Evolutionary conservation across 2,329 filamentous ascomycete species (phyloP), one percentile per base, ranked within the genome.

Genomic region (Epichloe scottii): DNA sequence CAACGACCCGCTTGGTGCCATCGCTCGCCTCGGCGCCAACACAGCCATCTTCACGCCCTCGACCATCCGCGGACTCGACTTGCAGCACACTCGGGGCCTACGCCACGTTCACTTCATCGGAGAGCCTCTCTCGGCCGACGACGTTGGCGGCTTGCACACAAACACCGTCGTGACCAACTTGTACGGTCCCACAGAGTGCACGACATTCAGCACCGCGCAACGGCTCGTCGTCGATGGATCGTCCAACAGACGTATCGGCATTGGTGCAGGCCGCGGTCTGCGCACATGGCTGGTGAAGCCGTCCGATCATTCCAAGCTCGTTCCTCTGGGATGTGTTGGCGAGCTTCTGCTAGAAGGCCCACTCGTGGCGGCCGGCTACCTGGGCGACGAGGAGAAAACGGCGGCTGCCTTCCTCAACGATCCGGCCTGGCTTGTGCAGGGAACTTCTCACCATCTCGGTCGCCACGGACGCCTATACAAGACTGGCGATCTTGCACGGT

Each of bases 341-440:
- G 67, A 69, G 51, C 54, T 69, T 15, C 51, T 65, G 7, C 57
- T 72, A 39, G 66, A 66, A 46, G 70, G 71, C 0, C 72, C 73
- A 3, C 66, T 68, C 12, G 62, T 79, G n/a, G 73, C 69, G 14
- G 62, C 68, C 37, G 73, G 73, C 17, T 79, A 79, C 53, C 61
- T 76, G 19, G 69, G 73, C 41, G 66, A 73, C 19, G 60, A 64
- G 0, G 60, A 63, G 19, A 71, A 72, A 54, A 78, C 75, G 0
- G 59, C 63, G 10, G 67, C 67, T 21, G 63, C 65, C 0, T 79
- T 77, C 50, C 67, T 77, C 34, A 57, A 64, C n/a, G 63, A 68
- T 51, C 72, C 69, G 1, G 48, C 51, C 0, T 76, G 71, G 73
- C 56, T 58, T 6, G 5, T 56, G 2, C 38, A 44, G 6, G 55